These are phyloP conservation scores for Aspergillus oerlinghausenensis DNA, from an alignment of 2,329 filamentous ascomycete species.

Conservation along the genomic window DNA sequence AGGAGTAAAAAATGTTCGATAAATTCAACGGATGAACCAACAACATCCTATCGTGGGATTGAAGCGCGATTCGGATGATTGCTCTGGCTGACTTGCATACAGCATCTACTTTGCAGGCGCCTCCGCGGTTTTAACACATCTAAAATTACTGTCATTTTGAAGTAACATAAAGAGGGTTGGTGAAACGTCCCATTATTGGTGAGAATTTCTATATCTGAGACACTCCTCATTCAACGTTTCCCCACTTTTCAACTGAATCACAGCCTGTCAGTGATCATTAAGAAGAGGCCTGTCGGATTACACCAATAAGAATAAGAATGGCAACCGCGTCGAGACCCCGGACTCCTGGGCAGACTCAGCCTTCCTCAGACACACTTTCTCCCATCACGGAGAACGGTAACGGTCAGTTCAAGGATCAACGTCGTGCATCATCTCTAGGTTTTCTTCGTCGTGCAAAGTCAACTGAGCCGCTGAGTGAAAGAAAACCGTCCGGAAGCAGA, in stretches of 20 bases:
- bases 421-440: slow-evolving; percentile 48
- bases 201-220: slow-evolving; percentile 18
- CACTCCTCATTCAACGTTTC: slow-evolving; percentile 14
- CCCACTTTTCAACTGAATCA: slow-evolving; percentile 20
- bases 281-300: slow-evolving; percentile 15
- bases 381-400: slow-evolving; percentile 34
- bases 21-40: background rate
- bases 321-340: slow-evolving; percentile 31
- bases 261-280: slow-evolving; percentile 11
- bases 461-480: slow-evolving; percentile 56
- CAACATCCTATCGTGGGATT: background rate
- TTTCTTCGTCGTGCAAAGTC: slow-evolving; percentile 66
- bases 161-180: slow-evolving; percentile 4
- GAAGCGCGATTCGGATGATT: background rate
- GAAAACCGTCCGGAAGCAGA: slow-evolving; percentile 36
- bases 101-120: background rate
- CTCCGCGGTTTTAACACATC: background rate
- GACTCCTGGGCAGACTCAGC: slow-evolving; percentile 30
- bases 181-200: slow-evolving; percentile 4
- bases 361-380: slow-evolving; percentile 31
- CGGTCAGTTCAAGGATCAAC: slow-evolving; percentile 23
- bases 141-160: background rate
- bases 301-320: slow-evolving; percentile 23
- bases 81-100: background rate
- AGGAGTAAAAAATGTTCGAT: background rate